Evolutionary conservation across 306 rosid genomes (phyloP).

Genomic region (Citrullus amarus): DNA sequence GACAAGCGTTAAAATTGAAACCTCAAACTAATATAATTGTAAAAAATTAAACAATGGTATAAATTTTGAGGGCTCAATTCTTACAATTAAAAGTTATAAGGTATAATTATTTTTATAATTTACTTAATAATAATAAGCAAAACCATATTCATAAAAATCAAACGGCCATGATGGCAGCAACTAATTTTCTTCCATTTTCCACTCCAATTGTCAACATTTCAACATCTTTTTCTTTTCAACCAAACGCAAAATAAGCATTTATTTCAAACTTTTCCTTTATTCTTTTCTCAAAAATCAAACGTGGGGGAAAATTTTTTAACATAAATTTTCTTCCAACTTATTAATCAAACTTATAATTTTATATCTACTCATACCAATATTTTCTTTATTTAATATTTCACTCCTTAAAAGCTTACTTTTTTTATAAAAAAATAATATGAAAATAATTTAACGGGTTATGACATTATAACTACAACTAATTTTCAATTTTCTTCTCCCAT

Average conservation of each 20-base stretch:
- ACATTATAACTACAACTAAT: too few species aligned
- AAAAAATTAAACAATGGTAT: too few species aligned
- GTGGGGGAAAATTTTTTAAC: neutral
- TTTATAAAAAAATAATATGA: neutral
- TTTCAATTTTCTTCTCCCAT: too few species aligned
- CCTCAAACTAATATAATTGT: too few species aligned
- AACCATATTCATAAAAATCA: neutral
- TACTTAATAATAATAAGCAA: neutral
- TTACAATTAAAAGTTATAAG: too few species aligned
- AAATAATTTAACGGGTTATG: too few species aligned
- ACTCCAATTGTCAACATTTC: neutral
- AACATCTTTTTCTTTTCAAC: neutral
- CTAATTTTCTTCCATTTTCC: neutral
- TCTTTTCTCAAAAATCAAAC: neutral
- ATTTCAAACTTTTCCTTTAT: neutral
- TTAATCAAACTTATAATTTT: neutral
- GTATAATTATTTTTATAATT: too few species aligned
- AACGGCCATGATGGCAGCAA: neutral
- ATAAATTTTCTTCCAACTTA: neutral
- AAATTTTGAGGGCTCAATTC: too few species aligned
- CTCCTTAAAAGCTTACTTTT: neutral
- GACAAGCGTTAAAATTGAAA: too few species aligned
- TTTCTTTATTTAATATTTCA: neutral
- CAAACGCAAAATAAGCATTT: neutral
- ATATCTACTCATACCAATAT: neutral